Percentiles rank a stretch among this genome's conserved stretches.
Evolutionary conservation across 805 yeast genomes (phyloP).

Genomic region (Millerago galiae): DNA sequence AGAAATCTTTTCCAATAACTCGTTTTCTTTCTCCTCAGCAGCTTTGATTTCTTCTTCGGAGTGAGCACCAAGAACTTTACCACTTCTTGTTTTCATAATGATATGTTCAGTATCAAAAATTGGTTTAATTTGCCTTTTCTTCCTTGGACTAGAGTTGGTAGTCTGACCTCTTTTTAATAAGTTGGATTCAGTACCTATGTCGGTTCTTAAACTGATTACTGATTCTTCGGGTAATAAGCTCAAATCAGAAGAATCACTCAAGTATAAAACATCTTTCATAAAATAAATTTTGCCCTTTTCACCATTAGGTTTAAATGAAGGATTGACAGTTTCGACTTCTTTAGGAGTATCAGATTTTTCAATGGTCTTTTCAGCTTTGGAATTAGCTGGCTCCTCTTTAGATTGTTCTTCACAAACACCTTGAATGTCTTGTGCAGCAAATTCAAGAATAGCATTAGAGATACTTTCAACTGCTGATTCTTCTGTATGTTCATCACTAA

Average conservation of each 20-base stretch:
- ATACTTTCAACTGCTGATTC: not conserved
- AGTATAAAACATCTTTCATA: not conserved
- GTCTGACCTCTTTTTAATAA: not conserved
- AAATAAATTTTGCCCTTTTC: not conserved
- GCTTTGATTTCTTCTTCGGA: slow-evolving; percentile 18
- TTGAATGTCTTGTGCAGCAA: not conserved
- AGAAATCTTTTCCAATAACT: slow-evolving; percentile 16
- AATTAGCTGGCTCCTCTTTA: too few relatives aligned
- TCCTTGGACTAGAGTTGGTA: not conserved
- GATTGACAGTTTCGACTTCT: too few relatives aligned
- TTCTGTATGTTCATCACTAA: not conserved
- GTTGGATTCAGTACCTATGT: too few relatives aligned
- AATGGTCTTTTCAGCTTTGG: too few relatives aligned
- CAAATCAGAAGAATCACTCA: not conserved
- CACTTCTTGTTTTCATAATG: slow-evolving; percentile 27
- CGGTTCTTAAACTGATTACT: too few relatives aligned
- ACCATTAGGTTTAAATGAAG: not conserved
- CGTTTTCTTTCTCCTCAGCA: slow-evolving; percentile 20
- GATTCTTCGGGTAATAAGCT: not conserved
- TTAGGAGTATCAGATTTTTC: not conserved
- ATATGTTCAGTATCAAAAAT: slow-evolving; percentile 13
- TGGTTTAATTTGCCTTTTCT: not conserved
- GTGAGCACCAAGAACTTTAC: slow-evolving; percentile 24
- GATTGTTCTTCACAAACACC: not conserved
- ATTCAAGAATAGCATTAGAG: not conserved